Conservation (phyloP, 2,329 filamentous ascomycete genomes). For the Cladosporium oxysporum region DNA sequence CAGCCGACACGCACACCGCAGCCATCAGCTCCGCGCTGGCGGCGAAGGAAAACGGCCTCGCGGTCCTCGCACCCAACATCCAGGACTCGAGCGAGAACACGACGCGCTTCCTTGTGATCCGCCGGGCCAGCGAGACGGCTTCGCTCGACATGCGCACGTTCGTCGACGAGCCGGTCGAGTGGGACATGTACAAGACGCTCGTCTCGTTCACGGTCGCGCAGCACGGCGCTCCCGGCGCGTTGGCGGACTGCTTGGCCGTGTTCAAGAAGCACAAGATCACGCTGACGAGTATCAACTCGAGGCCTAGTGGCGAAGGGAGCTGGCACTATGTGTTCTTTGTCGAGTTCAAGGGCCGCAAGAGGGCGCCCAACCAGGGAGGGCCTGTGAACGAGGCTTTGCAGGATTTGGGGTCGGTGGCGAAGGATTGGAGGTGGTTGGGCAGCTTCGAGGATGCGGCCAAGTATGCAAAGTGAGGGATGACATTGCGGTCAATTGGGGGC, state of each 20-base stretch:
- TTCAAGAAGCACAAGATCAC: conserved; percentile 76
- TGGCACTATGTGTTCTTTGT: conserved; percentile 97
- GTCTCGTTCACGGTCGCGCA: conserved; percentile 76
- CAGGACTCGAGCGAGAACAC: conserved; percentile 75
- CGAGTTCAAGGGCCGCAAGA: conserved; percentile 73
- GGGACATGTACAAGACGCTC: conserved; percentile 62
- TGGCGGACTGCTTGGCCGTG: conserved; percentile 77
- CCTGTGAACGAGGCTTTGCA: conserved; percentile 63
- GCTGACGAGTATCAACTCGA: conserved; percentile 84
- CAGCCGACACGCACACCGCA: conserved; percentile 60
- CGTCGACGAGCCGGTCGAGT: conserved; percentile 18
- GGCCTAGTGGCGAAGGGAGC: conserved; percentile 71
- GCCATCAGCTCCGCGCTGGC: conserved; percentile 79
- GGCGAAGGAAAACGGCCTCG: conserved; percentile 66
- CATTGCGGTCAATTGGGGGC: not conserved
- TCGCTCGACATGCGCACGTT: conserved; percentile 9
- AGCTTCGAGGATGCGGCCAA: conserved; percentile 33
- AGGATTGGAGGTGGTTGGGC: conserved; percentile 60
- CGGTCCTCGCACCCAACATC: conserved; percentile 68
- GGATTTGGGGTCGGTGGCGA: conserved; percentile 59
- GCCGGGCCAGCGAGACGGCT: conserved; percentile 29
- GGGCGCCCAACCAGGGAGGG: conserved; percentile 47
- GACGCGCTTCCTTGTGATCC: conserved; percentile 75
- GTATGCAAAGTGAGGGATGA: not conserved
- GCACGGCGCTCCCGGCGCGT: conserved; percentile 74